phyloP scores from a whole-genome alignment of 2,329 filamentous ascomycete genomes.

The Diaporthe sp. region DNA sequence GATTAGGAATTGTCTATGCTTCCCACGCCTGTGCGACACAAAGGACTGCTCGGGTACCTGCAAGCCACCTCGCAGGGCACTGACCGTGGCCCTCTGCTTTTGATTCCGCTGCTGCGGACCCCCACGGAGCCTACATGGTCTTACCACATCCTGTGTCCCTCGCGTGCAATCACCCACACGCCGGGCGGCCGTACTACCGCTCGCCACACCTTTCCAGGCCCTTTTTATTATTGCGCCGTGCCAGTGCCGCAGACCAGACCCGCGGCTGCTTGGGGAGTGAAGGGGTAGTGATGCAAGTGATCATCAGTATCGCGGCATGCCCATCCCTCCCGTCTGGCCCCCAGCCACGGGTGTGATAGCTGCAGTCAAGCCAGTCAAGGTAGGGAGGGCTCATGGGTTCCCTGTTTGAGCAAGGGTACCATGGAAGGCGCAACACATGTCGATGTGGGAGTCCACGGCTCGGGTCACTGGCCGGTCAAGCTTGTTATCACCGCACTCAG shows the following conservation, averaged over 20 bases:
- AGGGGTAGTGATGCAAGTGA: conserved; percentile 29
- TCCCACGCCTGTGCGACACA: conserved; percentile 4
- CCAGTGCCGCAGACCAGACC: not conserved
- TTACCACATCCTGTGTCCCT: conserved; percentile 25
- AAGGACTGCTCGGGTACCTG: conserved; percentile 14
- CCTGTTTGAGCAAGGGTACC: conserved; percentile 20
- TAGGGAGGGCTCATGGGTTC: conserved; percentile 32
- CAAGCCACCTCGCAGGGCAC: conserved; percentile 10
- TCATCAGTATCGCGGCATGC: not conserved
- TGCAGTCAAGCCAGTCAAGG: conserved; percentile 1
- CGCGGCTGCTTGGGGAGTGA: not conserved
- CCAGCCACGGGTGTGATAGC: conserved; percentile 21
- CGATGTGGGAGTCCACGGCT: not conserved
- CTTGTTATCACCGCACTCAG: conserved; percentile 5
- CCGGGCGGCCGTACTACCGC: conserved; percentile 19
- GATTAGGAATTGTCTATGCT: conserved; percentile 6
- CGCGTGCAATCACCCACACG: conserved; percentile 12
- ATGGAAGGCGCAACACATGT: conserved; percentile 3
- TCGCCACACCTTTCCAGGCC: not conserved
- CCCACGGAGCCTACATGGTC: conserved; percentile 34
- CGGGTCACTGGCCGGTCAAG: conserved; percentile 1
- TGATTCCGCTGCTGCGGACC: conserved; percentile 26
- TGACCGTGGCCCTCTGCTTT: conserved; percentile 14
- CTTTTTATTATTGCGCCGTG: not conserved
- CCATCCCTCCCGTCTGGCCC: conserved; percentile 24